Base-by-base conservation (phyloP, 805 yeast genomes). In the Candida qinlingensis region DNA sequence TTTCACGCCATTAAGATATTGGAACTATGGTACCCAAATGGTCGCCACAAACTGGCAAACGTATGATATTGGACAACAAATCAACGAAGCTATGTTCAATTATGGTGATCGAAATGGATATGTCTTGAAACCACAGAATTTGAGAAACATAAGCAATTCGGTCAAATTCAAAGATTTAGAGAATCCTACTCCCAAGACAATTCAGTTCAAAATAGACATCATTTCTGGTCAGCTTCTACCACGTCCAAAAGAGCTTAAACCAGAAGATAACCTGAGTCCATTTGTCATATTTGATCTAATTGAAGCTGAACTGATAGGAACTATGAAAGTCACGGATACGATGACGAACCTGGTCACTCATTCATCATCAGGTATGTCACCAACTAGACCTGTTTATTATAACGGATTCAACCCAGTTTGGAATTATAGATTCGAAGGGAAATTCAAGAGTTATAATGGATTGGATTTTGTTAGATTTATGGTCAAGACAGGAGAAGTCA, bases 21-120 rank as follows among this genome's bases (percentile, higher is more conserved):
- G 99, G 99, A 73, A 74, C 44, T 70, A 76, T 42, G 99, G 99
- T 1, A 84, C 77, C 9, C 99, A 94, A 61, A 80, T 94, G 89
- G 98, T 87, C 5, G 98, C 99, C 0, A 83, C 96, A 0, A 94
- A 92, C 62, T 92, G 97, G 97, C 99, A 92, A 65, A 84, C 94
- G 0, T 84, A 80, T 62, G 99, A 94, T 61, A 50, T 81, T 13
- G 97, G 97, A 0, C 92, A 91, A 61, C 96, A 90, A 61, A 59
- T 94, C 9, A 91, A 90, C 63, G 86, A 86, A 53, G 87, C 96
- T 4, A 69, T 90, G 76, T 89, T 92, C 64, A 79, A 79, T 44
- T 65, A 75, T 12, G 76, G 79, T 0, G 70, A 74, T 11, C 75
- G 71, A 41, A 69, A 76, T 0, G 99, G 99, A 0, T 94, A 88